Conservation (phyloP, 1,284 basidiomycete species). For the Mycena citricolor region DNA sequence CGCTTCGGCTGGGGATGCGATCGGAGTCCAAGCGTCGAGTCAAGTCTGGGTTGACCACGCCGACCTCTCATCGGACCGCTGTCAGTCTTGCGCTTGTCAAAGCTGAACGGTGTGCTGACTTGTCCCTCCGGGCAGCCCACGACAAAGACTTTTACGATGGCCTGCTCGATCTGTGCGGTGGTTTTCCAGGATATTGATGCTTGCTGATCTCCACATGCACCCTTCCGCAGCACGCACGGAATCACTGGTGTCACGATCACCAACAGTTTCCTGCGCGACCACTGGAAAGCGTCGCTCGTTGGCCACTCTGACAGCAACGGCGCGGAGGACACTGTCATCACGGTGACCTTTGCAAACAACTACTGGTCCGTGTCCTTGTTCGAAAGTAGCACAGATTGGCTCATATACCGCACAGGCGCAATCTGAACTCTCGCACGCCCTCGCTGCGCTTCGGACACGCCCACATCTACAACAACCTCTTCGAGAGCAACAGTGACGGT, state of each 20-base stretch:
- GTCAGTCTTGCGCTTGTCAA: constrained; percentile 11
- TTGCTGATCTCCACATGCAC: no score
- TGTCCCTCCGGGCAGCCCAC: constrained; percentile 2
- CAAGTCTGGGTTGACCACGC: constrained; percentile 49
- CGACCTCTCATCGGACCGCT: constrained; percentile 45
- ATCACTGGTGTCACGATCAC: constrained; percentile 42
- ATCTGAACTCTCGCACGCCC: constrained; percentile 41
- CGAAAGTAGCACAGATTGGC: no score
- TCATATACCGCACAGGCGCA: constrained; percentile 15
- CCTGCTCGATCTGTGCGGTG: constrained; percentile 14
- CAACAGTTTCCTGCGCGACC: constrained; percentile 31
- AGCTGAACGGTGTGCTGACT: not conserved
- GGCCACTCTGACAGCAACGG: constrained; percentile 45
- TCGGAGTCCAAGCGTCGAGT: constrained; percentile 34
- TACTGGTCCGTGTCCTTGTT: constrained; percentile 31
- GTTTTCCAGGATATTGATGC: no score
- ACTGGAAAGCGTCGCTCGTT: constrained; percentile 44
- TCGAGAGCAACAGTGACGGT: constrained; percentile 45
- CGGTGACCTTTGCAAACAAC: constrained; percentile 42
- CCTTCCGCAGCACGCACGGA: no score
- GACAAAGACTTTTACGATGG: constrained; percentile 17
- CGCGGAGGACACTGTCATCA: constrained; percentile 33
- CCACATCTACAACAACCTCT: constrained; percentile 49
- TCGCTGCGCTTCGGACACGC: constrained; percentile 44
- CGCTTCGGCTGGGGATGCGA: constrained; percentile 33